Base-by-base conservation (phyloP, 768 basidiomycete species). In the Mycena rosella region DNA sequence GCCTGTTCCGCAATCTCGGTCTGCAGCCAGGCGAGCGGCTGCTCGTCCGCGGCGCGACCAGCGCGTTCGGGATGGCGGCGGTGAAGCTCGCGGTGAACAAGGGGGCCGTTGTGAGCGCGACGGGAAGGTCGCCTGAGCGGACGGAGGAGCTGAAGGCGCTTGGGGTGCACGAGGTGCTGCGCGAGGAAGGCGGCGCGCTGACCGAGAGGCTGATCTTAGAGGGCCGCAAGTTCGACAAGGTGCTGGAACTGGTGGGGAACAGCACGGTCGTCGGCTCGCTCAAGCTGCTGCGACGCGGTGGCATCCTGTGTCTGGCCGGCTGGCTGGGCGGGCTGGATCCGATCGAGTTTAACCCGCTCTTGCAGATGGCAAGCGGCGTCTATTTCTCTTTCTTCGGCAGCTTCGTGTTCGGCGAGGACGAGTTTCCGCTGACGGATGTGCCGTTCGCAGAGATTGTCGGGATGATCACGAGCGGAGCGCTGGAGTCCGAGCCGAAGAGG, bases 371-470 rank as follows among this genome's bases (percentile, higher is more conserved):
- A 27, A 68, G 68, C 51, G 74, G 73, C 26, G 74, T 73, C 24
- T 68, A 74, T 51, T 69, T 74, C 45, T 72, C 68, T 13, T 70
- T 73, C 68, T 75, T 75, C 26, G 71, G 63, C 13, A 75, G 74
- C 61, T 70, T 70, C 53, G 68, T 65, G 18, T 73, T 75, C 53
- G 74, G 74, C 5, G 59, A 57, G 22, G 44, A 54, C 15, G 67
- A 72, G 58, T 75, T 73, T 58, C 72, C 72, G 13, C 51, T 74
- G 36, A 67, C 69, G 7, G 72, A 66, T 53, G 72, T 74, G 18
- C 73, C 73, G 3, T 54, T 74, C 45, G 60, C 57, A 24, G 63
- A 67, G 20, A 65, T 73, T 29, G 63, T 52, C 1, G 52, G n/a
- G 1, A 45, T 67, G 48, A 65, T 65, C 1, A 68, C 70, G 17